Base-by-base conservation (phyloP, 1,284 basidiomycete genomes). In the Trichosporon ovoides region DNA sequence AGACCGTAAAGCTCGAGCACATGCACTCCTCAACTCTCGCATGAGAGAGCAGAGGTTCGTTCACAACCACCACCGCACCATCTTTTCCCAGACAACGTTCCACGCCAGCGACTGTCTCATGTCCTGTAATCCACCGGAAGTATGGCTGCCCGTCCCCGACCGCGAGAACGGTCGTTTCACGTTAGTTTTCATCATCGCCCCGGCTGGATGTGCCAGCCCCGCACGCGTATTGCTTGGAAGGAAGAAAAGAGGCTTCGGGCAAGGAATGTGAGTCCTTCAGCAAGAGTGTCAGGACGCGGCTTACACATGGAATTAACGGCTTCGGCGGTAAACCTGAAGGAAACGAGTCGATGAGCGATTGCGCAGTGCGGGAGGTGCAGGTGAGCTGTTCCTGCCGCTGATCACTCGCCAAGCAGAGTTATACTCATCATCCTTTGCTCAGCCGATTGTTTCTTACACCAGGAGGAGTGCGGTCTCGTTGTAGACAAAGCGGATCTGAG, bases 381-480 rank as follows among this genome's bases (percentile, higher is more conserved):
- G 72, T 70, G 43, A 13, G 62, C n/a, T n/a, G n/a, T n/a, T n/a
- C n/a, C n/a, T n/a, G n/a, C n/a, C n/a, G n/a, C n/a, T n/a, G n/a
- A n/a, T n/a, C n/a, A n/a, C n/a, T n/a, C n/a, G n/a, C n/a, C n/a
- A n/a, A n/a, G n/a, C n/a, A n/a, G n/a, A n/a, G n/a, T n/a, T n/a
- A n/a, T n/a, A n/a, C n/a, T n/a, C n/a, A n/a, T n/a, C n/a, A n/a
- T n/a, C n/a, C n/a, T n/a, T n/a, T n/a, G n/a, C n/a, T n/a, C n/a
- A n/a, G n/a, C n/a, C n/a, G n/a, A n/a, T n/a, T n/a, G n/a, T n/a
- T n/a, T n/a, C n/a, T n/a, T n/a, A n/a, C n/a, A n/a, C 10, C 63
- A 91, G 88, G 88, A 91, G 79, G 88, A 91, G 76, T 83, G 87
- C 5, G 86, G 88, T 0, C 83, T 91, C 40, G 78, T 76, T 14